Base-by-base conservation (phyloP, 179 eudicot genomes). In the Silene vulgaris region DNA sequence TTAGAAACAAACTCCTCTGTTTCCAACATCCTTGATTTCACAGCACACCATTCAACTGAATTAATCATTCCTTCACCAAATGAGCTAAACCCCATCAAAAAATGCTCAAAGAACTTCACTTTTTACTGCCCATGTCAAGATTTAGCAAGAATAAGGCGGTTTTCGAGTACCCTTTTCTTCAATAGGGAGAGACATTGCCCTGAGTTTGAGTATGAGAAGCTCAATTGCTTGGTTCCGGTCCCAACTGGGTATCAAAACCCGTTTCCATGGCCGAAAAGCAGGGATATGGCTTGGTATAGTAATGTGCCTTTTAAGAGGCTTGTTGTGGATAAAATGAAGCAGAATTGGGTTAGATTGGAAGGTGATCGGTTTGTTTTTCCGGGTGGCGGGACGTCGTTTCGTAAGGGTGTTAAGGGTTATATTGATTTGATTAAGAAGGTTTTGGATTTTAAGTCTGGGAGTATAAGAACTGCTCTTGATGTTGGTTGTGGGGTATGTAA, bases 331-430 rank as follows among this genome's bases (percentile, higher is more conserved):
- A 89, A 89, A 84, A 82, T 83, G 66, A 35, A 32, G 2, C 93
- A 89, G 84, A 86, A 89, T 77, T 89, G 92, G 92, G 88, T 89
- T 11, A 75, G 84, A 23, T 75, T 87, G 78, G 84, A 81, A 45
- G 85, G 89, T 16, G 81, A 85, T 57, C 52, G 71, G 60, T 77
- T 89, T 30, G 40, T 86, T 43, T 89, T 89, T 37, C 93, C 93
- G 2, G 93, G 93, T 0, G 93, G 93, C 16, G 93, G 93, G 9
- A 87, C 93, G 16, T 87, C 90, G 0, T 88, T 89, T 73, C 73
- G 80, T 4, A 28, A n/a, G 13, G 93, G 90, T n/a, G 88, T 86
- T 40, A 80, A 80, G 82, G 88, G 84, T 9, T 89, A 89, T 61
- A 30, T 88, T 13, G 76, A 74, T 37, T 37, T 76, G 17, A 78